These are phyloP conservation scores for Sutorius australiensis DNA, from an alignment of 768 basidiomycete genomes.

Conservation along the genomic window DNA sequence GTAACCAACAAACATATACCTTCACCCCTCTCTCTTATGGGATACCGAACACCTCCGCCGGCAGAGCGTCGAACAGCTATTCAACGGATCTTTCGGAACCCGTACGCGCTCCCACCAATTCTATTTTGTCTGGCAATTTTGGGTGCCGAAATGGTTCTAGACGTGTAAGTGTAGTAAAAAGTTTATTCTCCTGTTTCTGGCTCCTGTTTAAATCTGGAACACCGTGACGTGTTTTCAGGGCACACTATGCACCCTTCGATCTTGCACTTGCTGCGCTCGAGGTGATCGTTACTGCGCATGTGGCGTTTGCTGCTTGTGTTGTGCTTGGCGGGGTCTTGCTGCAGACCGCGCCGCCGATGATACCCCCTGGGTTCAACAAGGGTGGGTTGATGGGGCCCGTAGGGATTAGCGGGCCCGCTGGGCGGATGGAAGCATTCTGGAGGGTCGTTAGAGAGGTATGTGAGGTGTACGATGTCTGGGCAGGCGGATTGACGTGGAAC, in stretches of 20 bases:
- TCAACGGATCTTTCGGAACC: conserved; percentile 56
- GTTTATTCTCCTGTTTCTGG: neutral
- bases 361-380: conserved; percentile 5
- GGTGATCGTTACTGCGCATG: conserved; percentile 71
- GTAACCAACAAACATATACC: conserved; percentile 65
- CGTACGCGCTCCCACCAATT: conserved; percentile 67
- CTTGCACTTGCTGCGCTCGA: conserved; percentile 78
- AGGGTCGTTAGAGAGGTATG: conserved; percentile 77
- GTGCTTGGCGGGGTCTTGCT: conserved; percentile 83
- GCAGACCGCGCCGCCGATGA: conserved; percentile 74
- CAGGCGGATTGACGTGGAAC: neutral
- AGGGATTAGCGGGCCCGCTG: conserved; percentile 33
- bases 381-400: conserved; percentile 9
- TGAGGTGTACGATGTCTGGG: conserved; percentile 3
- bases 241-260: conserved; percentile 72
- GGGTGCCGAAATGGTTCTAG: conserved; percentile 47
- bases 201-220: neutral
- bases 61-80: conserved; percentile 7
- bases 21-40: conserved; percentile 39
- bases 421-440: conserved; percentile 78
- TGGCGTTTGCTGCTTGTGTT: conserved; percentile 81
- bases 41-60: conserved; percentile 6
- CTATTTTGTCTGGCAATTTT: conserved; percentile 55
- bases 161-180: conserved; percentile 47
- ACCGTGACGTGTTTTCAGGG: conserved; percentile 18